Percentiles rank a stretch among this genome's conserved stretches.
These are phyloP conservation scores for Funneliformis mosseae DNA, from an alignment of 192 early-diverging fungal genomes.

Conservation along the genomic window DNA sequence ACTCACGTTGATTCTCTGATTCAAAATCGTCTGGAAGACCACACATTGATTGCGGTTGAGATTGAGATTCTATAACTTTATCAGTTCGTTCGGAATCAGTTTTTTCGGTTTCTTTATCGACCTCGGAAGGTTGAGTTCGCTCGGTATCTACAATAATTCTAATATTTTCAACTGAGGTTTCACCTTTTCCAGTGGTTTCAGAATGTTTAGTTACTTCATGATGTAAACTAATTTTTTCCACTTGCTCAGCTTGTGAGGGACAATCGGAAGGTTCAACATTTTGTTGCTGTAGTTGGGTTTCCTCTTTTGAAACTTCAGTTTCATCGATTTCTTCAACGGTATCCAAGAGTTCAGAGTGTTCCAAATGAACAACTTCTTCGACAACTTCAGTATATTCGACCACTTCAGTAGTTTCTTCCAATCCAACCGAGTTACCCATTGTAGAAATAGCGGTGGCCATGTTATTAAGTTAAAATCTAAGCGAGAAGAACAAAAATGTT, in stretches of 20 bases:
- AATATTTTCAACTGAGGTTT: background rate
- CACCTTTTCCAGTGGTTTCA: background rate
- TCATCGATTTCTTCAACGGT: background rate
- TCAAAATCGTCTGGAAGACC: constrained; percentile 1
- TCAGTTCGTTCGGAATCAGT: background rate
- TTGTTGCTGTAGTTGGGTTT: background rate
- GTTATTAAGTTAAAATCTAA: background rate
- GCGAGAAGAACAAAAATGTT: background rate
- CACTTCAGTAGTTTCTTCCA: background rate
- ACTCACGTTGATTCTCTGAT: background rate
- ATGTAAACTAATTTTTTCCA: background rate
- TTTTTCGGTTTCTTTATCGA: background rate
- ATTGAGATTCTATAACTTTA: background rate
- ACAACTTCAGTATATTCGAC: background rate
- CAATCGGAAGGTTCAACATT: background rate
- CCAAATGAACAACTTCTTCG: background rate
- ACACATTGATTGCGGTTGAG: background rate
- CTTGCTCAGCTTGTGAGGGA: background rate
- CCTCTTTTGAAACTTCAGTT: background rate
- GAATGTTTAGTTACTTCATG: background rate
- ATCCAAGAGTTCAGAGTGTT: background rate
- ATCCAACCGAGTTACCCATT: background rate
- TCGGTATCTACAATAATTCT: background rate
- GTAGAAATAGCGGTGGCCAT: background rate
- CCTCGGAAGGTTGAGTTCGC: background rate